phyloP scores from a whole-genome alignment of 768 basidiomycete species.

The Amanita fuliginea region DNA sequence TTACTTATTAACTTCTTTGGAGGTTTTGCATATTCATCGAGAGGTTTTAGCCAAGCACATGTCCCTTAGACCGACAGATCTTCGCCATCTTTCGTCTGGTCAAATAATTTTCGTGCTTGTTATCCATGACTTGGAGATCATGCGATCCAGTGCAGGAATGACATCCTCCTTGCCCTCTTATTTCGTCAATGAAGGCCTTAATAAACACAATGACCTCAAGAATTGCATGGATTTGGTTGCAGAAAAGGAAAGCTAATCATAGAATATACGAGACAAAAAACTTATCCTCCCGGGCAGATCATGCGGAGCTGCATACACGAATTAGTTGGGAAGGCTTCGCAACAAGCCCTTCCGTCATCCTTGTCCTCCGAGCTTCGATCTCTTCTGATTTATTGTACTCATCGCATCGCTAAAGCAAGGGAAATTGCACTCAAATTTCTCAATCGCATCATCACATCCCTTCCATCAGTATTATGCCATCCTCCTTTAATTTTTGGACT shows the following conservation, averaged over 20 bases:
- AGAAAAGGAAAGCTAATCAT: constrained; percentile 49
- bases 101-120: constrained; percentile 80
- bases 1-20: neutral
- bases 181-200: constrained; percentile 81
- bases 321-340: constrained; percentile 62
- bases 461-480: constrained; percentile 93
- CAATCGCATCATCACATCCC: constrained; percentile 76
- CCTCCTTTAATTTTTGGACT: constrained; percentile 79
- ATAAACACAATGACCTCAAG: constrained; percentile 53
- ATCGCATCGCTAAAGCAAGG: constrained; percentile 72
- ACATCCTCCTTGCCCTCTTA: constrained; percentile 80
- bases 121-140: constrained; percentile 81
- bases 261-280: constrained; percentile 1
- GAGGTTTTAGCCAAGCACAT: constrained; percentile 53
- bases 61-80: constrained; percentile 52
- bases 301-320: constrained; percentile 65
- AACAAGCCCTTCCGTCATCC: constrained; percentile 62
- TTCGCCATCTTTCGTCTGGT: constrained; percentile 65
- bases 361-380: constrained; percentile 64
- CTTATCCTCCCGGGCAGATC: constrained; percentile 36
- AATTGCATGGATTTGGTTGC: constrained; percentile 80
- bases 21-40: constrained; percentile 70
- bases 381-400: constrained; percentile 73
- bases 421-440: constrained; percentile 78
- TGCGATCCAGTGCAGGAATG: constrained; percentile 70